Evolutionary conservation across 495 filamentous ascomycete genomes (phyloP).

Genomic region (Penicillium alfredii): DNA sequence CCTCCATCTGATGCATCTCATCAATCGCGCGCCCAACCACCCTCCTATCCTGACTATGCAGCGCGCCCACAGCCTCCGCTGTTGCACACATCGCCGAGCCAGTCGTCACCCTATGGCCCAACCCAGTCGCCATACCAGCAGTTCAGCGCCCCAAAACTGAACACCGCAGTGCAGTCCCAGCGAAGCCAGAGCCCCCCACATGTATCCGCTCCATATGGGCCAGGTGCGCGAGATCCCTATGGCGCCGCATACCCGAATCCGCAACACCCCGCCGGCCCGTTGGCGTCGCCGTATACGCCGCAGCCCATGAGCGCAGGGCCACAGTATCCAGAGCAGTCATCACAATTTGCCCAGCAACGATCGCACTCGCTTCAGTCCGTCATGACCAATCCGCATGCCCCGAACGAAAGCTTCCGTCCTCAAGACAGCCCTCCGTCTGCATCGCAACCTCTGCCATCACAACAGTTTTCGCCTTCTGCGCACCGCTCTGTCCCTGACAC

Average conservation of each 20-base stretch:
- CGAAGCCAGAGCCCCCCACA: slow-evolving; percentile 33
- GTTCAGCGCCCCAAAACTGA: slow-evolving; percentile 28
- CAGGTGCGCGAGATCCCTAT: slow-evolving; percentile 32
- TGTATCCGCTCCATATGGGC: slow-evolving; percentile 29
- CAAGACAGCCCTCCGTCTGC: slow-evolving; percentile 40
- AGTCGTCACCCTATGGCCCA: slow-evolving; percentile 37
- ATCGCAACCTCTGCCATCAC: slow-evolving; percentile 32
- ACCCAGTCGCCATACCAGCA: slow-evolving; percentile 45
- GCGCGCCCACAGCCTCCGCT: slow-evolving; percentile 36
- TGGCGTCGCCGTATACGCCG: slow-evolving; percentile 33
- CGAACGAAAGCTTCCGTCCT: slow-evolving; percentile 30
- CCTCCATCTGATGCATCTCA: slow-evolving; percentile 21
- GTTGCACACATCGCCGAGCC: slow-evolving; percentile 36
- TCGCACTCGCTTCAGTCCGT: slow-evolving; percentile 46
- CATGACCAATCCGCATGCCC: slow-evolving; percentile 32
- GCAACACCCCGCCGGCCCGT: slow-evolving; percentile 22
- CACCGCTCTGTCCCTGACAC: slow-evolving; percentile 43
- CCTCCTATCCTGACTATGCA: slow-evolving; percentile 26
- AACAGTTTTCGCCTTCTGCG: slow-evolving; percentile 36
- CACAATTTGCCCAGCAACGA: slow-evolving; percentile 39
- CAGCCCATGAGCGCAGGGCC: slow-evolving; percentile 25
- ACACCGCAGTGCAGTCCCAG: slow-evolving; percentile 28
- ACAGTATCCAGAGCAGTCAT: slow-evolving; percentile 31
- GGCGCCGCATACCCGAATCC: slow-evolving; percentile 28
- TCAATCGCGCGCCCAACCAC: slow-evolving; percentile 26